Percentiles rank a stretch among this genome's conserved stretches.
These are phyloP conservation scores for Paraconiothyrium sp. DNA, from an alignment of 2,329 filamentous ascomycete genomes.

Conservation along the genomic window DNA sequence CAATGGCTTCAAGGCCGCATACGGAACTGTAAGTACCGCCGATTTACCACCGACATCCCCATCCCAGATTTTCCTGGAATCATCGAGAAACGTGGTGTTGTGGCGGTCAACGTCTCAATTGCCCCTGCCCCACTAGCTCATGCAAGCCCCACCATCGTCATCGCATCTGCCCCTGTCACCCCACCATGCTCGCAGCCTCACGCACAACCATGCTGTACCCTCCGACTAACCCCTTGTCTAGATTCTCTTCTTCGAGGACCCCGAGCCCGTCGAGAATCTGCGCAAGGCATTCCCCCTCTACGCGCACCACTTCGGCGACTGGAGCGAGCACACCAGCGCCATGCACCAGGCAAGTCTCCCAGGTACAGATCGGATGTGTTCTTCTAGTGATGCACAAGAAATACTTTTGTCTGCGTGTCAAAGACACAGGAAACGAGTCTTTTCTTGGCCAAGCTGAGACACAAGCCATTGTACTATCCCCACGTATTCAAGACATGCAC, in stretches of 20 bases:
- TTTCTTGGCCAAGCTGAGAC: too few relatives aligned
- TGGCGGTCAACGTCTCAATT: slow-evolving; percentile 5
- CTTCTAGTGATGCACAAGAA: too few relatives aligned
- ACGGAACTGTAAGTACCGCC: slow-evolving; percentile 72
- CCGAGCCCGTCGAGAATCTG: slow-evolving; percentile 70
- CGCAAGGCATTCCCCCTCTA: slow-evolving; percentile 76
- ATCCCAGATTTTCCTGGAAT: not conserved
- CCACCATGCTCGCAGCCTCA: slow-evolving; percentile 6
- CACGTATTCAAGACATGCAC: too few relatives aligned
- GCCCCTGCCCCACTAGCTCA: slow-evolving; percentile 29
- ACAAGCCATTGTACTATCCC: slow-evolving; percentile 52
- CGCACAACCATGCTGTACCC: too few relatives aligned
- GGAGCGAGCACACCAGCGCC: slow-evolving; percentile 51
- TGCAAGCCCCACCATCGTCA: slow-evolving; percentile 26
- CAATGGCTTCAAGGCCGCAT: slow-evolving; percentile 72
- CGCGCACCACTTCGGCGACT: slow-evolving; percentile 80
- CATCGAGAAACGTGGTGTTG: slow-evolving; percentile 8
- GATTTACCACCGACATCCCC: not conserved
- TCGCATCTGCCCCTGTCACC: not conserved
- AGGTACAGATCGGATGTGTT: too few relatives aligned
- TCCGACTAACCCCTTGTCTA: slow-evolving; percentile 38
- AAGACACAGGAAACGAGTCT: too few relatives aligned
- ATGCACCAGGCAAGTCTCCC: too few relatives aligned
- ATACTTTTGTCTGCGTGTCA: too few relatives aligned
- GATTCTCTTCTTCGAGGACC: slow-evolving; percentile 89